Evolutionary conservation across 345 rosid species (phyloP), one percentile per base, ranked within the genome.

Genomic region (Brassica juncea): DNA sequence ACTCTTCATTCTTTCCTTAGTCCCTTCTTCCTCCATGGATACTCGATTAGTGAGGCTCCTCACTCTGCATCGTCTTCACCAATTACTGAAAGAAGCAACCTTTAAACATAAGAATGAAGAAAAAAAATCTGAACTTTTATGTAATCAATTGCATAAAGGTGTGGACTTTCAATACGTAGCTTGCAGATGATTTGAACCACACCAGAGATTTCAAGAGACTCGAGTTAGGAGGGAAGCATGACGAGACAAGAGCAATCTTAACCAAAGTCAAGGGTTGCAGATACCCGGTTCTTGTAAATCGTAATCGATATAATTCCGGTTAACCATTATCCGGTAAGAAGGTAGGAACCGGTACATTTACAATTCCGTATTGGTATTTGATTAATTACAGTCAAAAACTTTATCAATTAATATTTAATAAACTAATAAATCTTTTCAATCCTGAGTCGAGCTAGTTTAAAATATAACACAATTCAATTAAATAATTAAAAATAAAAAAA

Each of bases 1-100:
- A 72, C 30, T 79, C 68, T 72, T 73, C 59, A 12, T 15, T 61
- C 1, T 62, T 28, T 74, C 80, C 57, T 62, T 68, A 0, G 70
- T 27, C 21, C 31, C 32, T 70, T 62, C 71, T 61, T 11, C 47
- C 25, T 23, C 0, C 25, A 23, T 23, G 25, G 25, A 23, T 23
- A 23, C 25, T 23, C 25, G 25, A 23, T 23, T 23, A 23, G 25
- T 23, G 25, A 23, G 25, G 25, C 25, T 23, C 25, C 25, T 23
- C 25, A 23, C 25, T 23, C 25, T 23, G 27, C 79, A 80, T 78
- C 67, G 9, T 71, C 75, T 63, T 75, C 66, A 42, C 52, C 4
- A 30, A 3, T 72, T 58, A 72, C 30, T 15, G 6, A 62, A 62
- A 79, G 30, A 73, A 57, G 0, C 61, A 67, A 66, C 2, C 16